Evolutionary conservation across 768 basidiomycete species (phyloP), one percentile per base, ranked within the genome.

Genomic region (Tricholomella constricta): DNA sequence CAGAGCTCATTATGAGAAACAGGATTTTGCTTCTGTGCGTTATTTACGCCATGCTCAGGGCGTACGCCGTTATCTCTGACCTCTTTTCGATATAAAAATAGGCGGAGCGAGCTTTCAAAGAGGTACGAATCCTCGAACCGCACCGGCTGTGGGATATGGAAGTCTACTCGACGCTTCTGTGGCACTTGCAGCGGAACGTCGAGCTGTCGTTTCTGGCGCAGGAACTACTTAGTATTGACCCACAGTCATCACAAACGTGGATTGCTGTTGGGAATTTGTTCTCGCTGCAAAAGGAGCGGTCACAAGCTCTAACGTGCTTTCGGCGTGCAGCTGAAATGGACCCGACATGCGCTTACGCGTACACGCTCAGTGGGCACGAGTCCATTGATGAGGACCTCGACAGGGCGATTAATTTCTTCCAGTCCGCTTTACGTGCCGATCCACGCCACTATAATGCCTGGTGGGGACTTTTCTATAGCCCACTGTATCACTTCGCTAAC

Each of bases 391-490:
- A 98, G 63, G 94, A 98, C 76, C 77, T 93, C 59, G 91, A 96
- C 63, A 86, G 88, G 70, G 94, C 95, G 32, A 85, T 95, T 59
- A 84, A 81, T 55, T 95, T 91, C 76, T 99, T 95, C 69, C 86
- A 97, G 69, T 86, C 84, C 51, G 96, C 96, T 34, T 79, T 99
- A 69, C 84, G 91, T 72, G 87, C 89, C 53, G 94, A 98, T 76
- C 75, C 83, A 64, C 85, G 92, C 72, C 94, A 97, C 72, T 99
- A 98, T 72, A 96, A 97, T 73, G 97, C 97, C 48, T 98, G 97
- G 97, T 97, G 70, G 69, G 91, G 64, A 57, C 22, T 27, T 20
- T 47, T 65, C 59, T 56, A 60, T 57, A 50, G 55, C n/a, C 49
- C 63, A 46, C 60, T 57, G 26, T 35, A 45, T 40, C 49, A n/a